Conservation (phyloP, 2,329 filamentous ascomycete genomes). For the Fusarium newnesense region DNA sequence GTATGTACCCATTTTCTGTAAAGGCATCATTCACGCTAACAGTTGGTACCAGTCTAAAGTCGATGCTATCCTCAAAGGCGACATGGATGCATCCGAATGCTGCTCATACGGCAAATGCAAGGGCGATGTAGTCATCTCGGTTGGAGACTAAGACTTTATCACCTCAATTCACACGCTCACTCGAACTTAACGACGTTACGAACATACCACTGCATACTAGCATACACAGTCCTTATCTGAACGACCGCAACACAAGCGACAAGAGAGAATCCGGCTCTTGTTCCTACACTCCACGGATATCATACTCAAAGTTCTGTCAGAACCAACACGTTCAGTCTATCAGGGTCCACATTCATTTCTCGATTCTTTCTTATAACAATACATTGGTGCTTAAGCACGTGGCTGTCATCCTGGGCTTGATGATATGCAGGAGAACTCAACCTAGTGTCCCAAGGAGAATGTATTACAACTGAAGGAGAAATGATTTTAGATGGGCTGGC, state of each 20-base stretch:
- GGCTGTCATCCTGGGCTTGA: neutral
- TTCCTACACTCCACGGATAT: neutral
- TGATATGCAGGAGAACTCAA: neutral
- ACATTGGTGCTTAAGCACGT: neutral
- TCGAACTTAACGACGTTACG: constrained; percentile 36
- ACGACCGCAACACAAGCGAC: neutral
- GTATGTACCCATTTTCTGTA: constrained; percentile 35
- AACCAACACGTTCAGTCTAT: neutral
- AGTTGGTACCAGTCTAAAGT: constrained; percentile 44
- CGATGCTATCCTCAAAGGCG: constrained; percentile 59
- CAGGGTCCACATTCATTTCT: neutral
- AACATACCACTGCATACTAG: constrained; percentile 8
- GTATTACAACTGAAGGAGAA: neutral
- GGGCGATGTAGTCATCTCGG: constrained; percentile 59
- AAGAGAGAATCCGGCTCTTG: neutral
- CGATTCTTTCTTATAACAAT: neutral
- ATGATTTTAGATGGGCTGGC: neutral
- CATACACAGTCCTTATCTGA: constrained; percentile 1
- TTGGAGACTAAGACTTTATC: constrained; percentile 46
- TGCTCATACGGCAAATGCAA: constrained; percentile 66
- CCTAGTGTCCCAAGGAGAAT: neutral
- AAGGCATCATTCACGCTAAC: constrained; percentile 3
- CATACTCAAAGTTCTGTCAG: neutral
- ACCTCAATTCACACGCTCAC: neutral
- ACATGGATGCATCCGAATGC: constrained; percentile 60